These are phyloP conservation scores for Diplocarpon mali DNA, from an alignment of 2,329 filamentous ascomycete species.

Conservation along the genomic window DNA sequence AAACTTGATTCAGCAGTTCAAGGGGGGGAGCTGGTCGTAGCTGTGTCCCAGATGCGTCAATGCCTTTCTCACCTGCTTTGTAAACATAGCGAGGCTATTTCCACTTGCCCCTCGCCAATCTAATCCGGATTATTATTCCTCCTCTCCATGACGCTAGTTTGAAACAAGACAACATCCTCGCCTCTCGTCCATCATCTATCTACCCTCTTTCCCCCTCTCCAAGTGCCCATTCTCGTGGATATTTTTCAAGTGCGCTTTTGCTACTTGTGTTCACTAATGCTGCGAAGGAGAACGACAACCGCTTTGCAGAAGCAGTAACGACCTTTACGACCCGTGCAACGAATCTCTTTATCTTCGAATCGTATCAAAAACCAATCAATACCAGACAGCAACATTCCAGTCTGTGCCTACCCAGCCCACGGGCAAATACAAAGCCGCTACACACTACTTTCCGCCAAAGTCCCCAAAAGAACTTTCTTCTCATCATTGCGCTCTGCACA, in stretches of 20 bases:
- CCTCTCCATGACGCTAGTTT: neutral
- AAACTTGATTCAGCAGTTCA: too few relatives aligned
- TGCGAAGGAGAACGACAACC: constrained; percentile 1
- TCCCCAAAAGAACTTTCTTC: too few relatives aligned
- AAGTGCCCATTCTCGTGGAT: constrained; percentile 14
- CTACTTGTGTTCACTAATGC: constrained; percentile 5
- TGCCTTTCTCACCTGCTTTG: neutral
- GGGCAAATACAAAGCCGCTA: too few relatives aligned
- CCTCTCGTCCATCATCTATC: neutral
- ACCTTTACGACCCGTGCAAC: constrained; percentile 25
- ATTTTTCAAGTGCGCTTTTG: constrained; percentile 15
- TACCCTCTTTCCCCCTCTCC: constrained; percentile 4
- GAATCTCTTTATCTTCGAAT: constrained; percentile 23
- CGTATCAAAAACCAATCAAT: neutral
- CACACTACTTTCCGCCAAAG: too few relatives aligned
- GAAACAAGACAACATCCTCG: neutral
- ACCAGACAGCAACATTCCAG: neutral
- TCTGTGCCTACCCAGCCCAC: too few relatives aligned
- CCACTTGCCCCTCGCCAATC: constrained; percentile 1
- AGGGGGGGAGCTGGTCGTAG: neutral
- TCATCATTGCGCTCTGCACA: too few relatives aligned
- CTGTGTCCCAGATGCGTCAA: neutral
- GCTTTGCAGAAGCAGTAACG: constrained; percentile 16
- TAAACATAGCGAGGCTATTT: constrained; percentile 2
- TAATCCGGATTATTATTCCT: neutral